phyloP scores from a whole-genome alignment of 23 red algal genomes.

The Agarophyton chilense region DNA sequence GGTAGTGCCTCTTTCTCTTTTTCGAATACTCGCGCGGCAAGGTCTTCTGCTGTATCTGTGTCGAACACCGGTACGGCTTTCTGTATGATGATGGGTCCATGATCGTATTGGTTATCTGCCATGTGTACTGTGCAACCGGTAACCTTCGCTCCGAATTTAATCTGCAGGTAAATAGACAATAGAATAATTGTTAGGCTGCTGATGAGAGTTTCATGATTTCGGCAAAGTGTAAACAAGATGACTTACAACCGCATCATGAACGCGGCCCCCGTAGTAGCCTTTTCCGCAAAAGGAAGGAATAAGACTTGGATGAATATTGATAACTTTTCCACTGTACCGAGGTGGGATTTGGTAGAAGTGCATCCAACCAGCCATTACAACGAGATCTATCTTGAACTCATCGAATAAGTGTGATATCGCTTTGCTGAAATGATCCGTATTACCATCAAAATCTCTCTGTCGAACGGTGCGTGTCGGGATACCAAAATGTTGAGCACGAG shows the following conservation, averaged over 20 bases:
- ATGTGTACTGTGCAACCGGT: conserved; percentile 97
- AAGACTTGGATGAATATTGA: conserved; percentile 98
- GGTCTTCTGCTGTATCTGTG: conserved; percentile 66
- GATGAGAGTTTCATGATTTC: background rate
- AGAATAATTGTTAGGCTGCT: background rate
- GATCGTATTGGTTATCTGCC: conserved; percentile 98
- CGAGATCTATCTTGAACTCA: conserved; percentile 70
- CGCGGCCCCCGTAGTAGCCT: conserved; percentile 88
- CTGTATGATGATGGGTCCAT: conserved; percentile 97
- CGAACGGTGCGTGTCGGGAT: conserved; percentile 66
- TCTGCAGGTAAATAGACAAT: background rate
- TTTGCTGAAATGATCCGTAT: conserved; percentile 40
- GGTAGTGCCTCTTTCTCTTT: conserved; percentile 87
- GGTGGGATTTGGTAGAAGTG: conserved; percentile 95
- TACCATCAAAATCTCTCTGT: conserved; percentile 45
- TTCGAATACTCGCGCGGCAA: conserved; percentile 88
- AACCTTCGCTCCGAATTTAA: conserved; percentile 94
- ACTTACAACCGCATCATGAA: conserved; percentile 95
- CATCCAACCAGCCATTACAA: conserved; percentile 96
- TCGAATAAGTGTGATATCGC: conserved; percentile 59
- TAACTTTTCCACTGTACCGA: conserved; percentile 76
- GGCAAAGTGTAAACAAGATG: background rate
- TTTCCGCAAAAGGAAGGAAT: conserved; percentile 99
- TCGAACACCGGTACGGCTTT: conserved; percentile 85
- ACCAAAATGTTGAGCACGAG: conserved; percentile 28